Evolutionary conservation across 1,139 yeast genomes (phyloP).

Genomic region (Zhuliangozyma blackwelliae): DNA sequence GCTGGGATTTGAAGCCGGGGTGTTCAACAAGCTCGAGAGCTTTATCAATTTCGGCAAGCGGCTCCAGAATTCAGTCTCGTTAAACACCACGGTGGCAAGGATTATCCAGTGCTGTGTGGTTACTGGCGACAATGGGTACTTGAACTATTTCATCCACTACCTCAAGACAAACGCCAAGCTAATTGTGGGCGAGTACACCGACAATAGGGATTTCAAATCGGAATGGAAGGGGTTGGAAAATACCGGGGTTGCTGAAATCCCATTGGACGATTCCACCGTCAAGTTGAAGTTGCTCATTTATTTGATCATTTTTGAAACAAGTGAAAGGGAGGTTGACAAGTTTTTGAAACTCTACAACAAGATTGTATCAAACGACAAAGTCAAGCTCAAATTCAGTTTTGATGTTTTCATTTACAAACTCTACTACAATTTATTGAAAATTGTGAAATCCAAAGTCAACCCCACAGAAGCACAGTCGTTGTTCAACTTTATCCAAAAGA

Average conservation of each 20-base stretch:
- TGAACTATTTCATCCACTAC: conserved; percentile 21
- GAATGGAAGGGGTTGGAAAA: conserved; percentile 41
- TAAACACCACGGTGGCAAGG: conserved; percentile 29
- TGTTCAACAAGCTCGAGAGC: conserved; percentile 60
- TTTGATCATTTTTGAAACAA: conserved; percentile 15
- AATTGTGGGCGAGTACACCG: conserved; percentile 18
- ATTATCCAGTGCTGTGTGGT: conserved; percentile 34
- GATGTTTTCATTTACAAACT: conserved; percentile 23
- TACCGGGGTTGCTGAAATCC: conserved; percentile 10
- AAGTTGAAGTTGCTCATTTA: conserved; percentile 26
- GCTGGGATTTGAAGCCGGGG: conserved; percentile 49
- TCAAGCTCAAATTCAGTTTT: conserved; percentile 13
- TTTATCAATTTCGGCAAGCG: conserved; percentile 50
- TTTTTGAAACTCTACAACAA: conserved; percentile 25
- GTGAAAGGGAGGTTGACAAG: conserved; percentile 10
- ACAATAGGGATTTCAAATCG: conserved; percentile 47
- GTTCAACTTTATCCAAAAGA: conserved; percentile 27
- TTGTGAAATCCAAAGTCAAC: conserved; percentile 19
- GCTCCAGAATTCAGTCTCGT: conserved; percentile 35
- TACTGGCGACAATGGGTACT: conserved; percentile 30
- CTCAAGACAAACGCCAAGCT: conserved; percentile 10
- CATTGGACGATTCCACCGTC: conserved; percentile 8
- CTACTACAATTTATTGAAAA: conserved; percentile 22
- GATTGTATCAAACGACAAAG: conserved; percentile 15
- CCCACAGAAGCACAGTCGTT: conserved; percentile 24